A percentile compares a stretch with the other conserved stretches of the same genome.
These are phyloP conservation scores for Miamiensis avidus DNA, from an alignment of 169 alveolate species.

Conservation along the genomic window DNA sequence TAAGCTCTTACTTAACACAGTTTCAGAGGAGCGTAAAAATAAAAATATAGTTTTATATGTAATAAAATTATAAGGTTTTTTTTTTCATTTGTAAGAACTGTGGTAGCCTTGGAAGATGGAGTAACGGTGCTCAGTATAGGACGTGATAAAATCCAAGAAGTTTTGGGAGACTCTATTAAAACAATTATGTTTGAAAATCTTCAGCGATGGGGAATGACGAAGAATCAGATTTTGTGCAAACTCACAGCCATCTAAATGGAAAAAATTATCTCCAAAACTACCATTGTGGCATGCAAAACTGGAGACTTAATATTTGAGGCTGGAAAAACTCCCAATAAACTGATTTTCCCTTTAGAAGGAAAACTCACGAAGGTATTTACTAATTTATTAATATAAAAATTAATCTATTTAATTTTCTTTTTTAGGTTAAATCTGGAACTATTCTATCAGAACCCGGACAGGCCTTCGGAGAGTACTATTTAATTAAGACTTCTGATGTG, in stretches of 20 bases:
- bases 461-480: neutral
- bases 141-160: conserved; percentile 38
- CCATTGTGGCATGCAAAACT: conserved; percentile 23
- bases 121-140: conserved; percentile 40
- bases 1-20: conserved; percentile 50
- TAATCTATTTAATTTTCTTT: too few species aligned
- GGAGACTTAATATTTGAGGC: conserved; percentile 7
- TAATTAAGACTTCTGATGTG: neutral
- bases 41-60: too few species aligned
- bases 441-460: neutral
- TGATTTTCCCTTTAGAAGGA: conserved; percentile 35
- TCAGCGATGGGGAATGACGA: conserved; percentile 42
- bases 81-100: conserved; percentile 17
- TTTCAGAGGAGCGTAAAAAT: conserved; percentile 42
- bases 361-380: conserved; percentile 20
- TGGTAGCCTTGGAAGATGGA: conserved; percentile 53
- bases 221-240: conserved; percentile 26
- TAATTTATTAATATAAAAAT: too few species aligned
- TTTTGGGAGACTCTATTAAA: conserved; percentile 50
- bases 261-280: conserved; percentile 33
- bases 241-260: conserved; percentile 27
- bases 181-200: conserved; percentile 40
- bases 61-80: too few species aligned
- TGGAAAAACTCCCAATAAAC: conserved; percentile 14
- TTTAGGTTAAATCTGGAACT: neutral